A percentile compares a stretch with the other conserved stretches of the same genome.
phyloP scores from a whole-genome alignment of 1,284 basidiomycete species.

The Ganoderma resinaceum region DNA sequence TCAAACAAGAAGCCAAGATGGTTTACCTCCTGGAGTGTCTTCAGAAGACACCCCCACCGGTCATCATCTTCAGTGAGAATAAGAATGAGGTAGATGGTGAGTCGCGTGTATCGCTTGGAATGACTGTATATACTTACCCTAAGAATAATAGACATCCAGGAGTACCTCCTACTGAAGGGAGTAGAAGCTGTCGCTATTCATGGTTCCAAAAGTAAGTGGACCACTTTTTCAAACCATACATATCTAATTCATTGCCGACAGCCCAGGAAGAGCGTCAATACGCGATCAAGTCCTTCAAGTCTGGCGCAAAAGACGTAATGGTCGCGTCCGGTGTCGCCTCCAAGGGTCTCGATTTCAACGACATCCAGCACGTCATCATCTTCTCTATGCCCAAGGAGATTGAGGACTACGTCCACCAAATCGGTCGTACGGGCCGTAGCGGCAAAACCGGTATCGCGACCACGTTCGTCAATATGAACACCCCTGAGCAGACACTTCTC shows the following conservation, averaged over 20 bases:
- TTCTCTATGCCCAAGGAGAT: constrained; percentile 99
- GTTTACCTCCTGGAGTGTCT: constrained; percentile 97
- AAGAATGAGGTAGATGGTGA: constrained; percentile 99
- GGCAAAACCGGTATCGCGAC: constrained; percentile 99
- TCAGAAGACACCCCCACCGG: constrained; percentile 98
- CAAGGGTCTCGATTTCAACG: constrained; percentile 98
- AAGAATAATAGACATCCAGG: constrained; percentile 93
- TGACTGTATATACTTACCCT: background rate
- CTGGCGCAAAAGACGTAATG: constrained; percentile 98
- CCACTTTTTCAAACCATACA: background rate
- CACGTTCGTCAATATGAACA: constrained; percentile 99
- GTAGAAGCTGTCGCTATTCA: constrained; percentile 99
- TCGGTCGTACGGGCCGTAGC: constrained; percentile 96
- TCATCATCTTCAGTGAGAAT: constrained; percentile 98
- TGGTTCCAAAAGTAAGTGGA: constrained; percentile 87
- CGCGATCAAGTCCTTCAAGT: constrained; percentile 97
- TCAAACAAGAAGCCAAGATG: constrained; percentile 99
- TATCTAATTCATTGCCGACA: constrained; percentile 41
- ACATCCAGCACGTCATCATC: constrained; percentile 97
- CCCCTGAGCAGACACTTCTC: constrained; percentile 92
- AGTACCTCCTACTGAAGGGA: constrained; percentile 95
- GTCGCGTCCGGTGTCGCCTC: constrained; percentile 98
- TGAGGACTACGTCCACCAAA: constrained; percentile 98
- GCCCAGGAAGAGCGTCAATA: constrained; percentile 99
- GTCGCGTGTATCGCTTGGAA: constrained; percentile 22